These are phyloP conservation scores for Rhizopus stolonifer DNA, from an alignment of 371 early-diverging fungal genomes.

Conservation along the genomic window DNA sequence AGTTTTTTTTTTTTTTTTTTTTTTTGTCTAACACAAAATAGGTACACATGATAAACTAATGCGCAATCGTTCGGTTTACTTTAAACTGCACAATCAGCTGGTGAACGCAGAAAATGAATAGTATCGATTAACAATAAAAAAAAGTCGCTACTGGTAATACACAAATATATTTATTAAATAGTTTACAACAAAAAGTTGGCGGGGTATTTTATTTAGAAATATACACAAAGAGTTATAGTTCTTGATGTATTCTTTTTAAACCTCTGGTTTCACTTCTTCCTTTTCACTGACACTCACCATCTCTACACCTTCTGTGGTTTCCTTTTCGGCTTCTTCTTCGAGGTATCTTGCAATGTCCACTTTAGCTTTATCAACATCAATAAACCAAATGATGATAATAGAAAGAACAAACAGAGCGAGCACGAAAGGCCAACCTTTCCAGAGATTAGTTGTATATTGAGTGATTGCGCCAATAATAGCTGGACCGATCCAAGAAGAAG, in stretches of 20 bases:
- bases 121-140: too few relatives aligned
- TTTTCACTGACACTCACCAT: not conserved
- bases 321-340: constrained; percentile 8
- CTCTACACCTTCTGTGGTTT: not conserved
- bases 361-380: constrained; percentile 58
- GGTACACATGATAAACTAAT: constrained; percentile 60
- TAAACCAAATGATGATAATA: constrained; percentile 39
- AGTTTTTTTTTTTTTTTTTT: not conserved
- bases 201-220: too few relatives aligned
- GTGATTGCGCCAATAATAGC: constrained; percentile 60
- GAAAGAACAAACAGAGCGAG: constrained; percentile 49
- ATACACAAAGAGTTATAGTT: too few relatives aligned
- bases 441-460: constrained; percentile 46
- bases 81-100: constrained; percentile 43
- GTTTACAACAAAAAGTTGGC: too few relatives aligned
- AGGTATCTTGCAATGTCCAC: constrained; percentile 35
- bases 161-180: too few relatives aligned
- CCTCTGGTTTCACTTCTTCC: not conserved
- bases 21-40: too few relatives aligned
- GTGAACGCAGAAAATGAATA: constrained; percentile 19
- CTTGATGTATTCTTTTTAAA: too few relatives aligned
- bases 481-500: constrained; percentile 63
- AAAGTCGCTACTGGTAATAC: too few relatives aligned
- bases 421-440: constrained; percentile 58
- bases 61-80: constrained; percentile 51